Evolutionary conservation across 2,329 filamentous ascomycete genomes (phyloP).

Genomic region (Penicillium hesseltinei): DNA sequence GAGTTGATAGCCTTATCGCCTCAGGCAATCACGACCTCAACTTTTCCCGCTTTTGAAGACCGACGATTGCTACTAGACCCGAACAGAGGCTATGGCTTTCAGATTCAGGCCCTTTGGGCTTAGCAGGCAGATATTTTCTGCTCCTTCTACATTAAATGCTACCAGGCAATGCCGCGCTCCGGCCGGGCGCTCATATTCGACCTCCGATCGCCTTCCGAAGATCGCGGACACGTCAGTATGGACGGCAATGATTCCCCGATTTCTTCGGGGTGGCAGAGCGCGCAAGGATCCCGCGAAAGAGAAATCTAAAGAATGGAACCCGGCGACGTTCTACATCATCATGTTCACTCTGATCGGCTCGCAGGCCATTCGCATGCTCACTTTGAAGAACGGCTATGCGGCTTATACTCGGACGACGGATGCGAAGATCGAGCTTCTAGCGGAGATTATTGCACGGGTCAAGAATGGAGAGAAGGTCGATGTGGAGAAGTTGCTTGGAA

Average conservation of each 20-base stretch:
- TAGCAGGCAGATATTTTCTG: constrained; percentile 2
- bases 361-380: constrained; percentile 91
- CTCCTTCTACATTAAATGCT: constrained; percentile 1
- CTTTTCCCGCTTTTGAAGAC: constrained; percentile 10
- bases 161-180: constrained; percentile 7
- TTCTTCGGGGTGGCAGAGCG: constrained; percentile 39
- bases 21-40: constrained; percentile 11
- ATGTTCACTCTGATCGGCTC: constrained; percentile 88
- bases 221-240: constrained; percentile 63
- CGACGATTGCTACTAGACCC: not conserved
- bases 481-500: constrained; percentile 77
- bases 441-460: constrained; percentile 57
- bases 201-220: constrained; percentile 34
- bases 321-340: constrained; percentile 76
- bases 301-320: constrained; percentile 69
- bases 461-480: constrained; percentile 65
- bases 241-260: constrained; percentile 67
- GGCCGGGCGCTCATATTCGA: constrained; percentile 17
- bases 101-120: constrained; percentile 18
- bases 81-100: constrained; percentile 19
- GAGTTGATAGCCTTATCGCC: constrained; percentile 15
- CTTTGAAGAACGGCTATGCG: constrained; percentile 70
- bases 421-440: constrained; percentile 71
- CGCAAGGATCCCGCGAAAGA: constrained; percentile 31
- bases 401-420: constrained; percentile 74